These are phyloP conservation scores for Aspergillus candidus DNA, from an alignment of 2,329 filamentous ascomycete species.

Conservation along the genomic window DNA sequence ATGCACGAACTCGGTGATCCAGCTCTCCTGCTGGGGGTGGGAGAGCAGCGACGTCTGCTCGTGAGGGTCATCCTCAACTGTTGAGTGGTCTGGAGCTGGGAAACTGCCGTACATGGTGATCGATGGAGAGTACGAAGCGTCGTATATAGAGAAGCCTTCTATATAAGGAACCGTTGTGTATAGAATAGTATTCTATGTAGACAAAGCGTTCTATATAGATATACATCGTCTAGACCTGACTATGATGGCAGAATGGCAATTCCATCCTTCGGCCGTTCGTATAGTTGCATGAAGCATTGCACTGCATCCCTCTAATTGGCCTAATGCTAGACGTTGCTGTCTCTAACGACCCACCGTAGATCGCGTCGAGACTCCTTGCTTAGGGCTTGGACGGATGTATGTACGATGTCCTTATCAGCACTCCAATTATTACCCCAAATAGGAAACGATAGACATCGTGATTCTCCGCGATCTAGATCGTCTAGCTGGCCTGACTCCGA, in stretches of 20 bases:
- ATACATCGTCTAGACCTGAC: too few species aligned
- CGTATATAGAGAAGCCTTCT: neutral
- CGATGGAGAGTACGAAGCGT: neutral
- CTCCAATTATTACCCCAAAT: constrained; percentile 4
- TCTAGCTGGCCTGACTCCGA: neutral
- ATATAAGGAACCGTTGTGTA: neutral
- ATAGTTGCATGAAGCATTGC: too few species aligned
- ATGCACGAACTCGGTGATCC: constrained; percentile 57
- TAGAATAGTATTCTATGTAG: too few species aligned
- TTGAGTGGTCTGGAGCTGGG: neutral
- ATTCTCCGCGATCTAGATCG: neutral
- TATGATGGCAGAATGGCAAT: too few species aligned
- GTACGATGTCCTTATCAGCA: constrained; percentile 2
- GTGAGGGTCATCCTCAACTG: constrained; percentile 3
- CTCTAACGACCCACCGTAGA: too few species aligned
- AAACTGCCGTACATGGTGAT: constrained; percentile 9
- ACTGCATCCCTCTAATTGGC: too few species aligned
- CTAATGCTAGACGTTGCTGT: too few species aligned
- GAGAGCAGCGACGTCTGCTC: constrained; percentile 27
- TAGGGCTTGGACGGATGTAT: too few species aligned
- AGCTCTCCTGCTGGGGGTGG: constrained; percentile 8
- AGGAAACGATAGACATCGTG: neutral
- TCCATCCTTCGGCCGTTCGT: too few species aligned
- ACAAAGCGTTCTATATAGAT: too few species aligned
- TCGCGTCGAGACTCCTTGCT: too few species aligned